Conservation (phyloP, 768 basidiomycete species). For the Cystobasidium tubakii region DNA sequence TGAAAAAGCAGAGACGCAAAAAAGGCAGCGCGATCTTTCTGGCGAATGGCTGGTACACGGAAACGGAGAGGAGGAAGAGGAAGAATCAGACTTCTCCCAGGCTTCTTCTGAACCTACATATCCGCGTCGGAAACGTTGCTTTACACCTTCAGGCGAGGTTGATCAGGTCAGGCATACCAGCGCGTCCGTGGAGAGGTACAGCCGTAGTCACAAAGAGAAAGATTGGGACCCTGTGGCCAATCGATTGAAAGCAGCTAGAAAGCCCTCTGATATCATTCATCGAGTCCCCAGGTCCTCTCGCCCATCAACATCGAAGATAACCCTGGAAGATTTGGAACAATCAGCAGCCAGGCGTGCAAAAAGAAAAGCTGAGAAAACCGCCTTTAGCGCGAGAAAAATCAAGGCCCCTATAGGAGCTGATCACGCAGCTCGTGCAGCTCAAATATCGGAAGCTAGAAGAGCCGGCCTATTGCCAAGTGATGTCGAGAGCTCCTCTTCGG, state of each 20-base stretch:
- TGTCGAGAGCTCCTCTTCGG: slow-evolving; percentile 3
- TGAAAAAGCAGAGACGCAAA: not conserved
- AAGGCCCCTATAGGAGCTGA: not conserved
- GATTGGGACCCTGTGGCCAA: slow-evolving; percentile 6
- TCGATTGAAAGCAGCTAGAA: not conserved
- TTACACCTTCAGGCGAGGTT: not conserved
- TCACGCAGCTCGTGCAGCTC: not conserved
- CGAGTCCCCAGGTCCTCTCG: not conserved
- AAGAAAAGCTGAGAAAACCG: not conserved
- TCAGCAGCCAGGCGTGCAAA: not conserved
- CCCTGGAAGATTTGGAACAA: slow-evolving; percentile 3
- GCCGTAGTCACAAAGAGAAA: slow-evolving; percentile 1
- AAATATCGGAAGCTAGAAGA: not conserved
- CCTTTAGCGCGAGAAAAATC: not conserved
- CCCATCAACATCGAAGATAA: slow-evolving; percentile 5
- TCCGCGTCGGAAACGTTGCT: not conserved
- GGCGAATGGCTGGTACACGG: slow-evolving; percentile 24
- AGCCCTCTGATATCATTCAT: not conserved
- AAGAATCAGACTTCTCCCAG: not conserved
- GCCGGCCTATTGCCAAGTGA: not conserved
- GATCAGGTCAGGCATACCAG: not conserved
- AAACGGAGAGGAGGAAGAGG: slow-evolving; percentile 16
- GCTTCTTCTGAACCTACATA: not conserved
- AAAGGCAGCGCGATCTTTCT: not conserved
- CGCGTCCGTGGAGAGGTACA: not conserved